Conservation (phyloP, 352 stramenopile genomes). For the Pythium insidiosum region DNA sequence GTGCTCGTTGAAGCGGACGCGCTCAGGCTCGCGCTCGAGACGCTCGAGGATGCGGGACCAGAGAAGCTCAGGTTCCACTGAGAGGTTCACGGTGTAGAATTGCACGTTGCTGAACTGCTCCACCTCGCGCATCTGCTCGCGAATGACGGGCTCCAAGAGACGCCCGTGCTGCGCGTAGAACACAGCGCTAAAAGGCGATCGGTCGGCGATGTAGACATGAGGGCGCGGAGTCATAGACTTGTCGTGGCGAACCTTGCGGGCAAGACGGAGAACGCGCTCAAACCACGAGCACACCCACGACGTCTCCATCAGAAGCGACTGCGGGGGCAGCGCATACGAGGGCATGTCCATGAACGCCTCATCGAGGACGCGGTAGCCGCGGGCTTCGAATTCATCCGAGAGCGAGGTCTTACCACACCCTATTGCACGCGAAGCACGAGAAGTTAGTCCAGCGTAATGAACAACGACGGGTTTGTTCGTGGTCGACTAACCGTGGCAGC, state of each 20-base stretch:
- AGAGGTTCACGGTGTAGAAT: slow-evolving; percentile 82
- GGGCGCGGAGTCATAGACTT: slow-evolving; percentile 13
- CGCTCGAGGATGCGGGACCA: slow-evolving; percentile 68
- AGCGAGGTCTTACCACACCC: slow-evolving; percentile 78
- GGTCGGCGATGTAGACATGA: slow-evolving; percentile 76
- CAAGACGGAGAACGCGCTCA: slow-evolving; percentile 73
- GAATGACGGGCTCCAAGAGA: slow-evolving; percentile 76
- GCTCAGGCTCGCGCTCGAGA: slow-evolving; percentile 59
- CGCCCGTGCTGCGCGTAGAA: slow-evolving; percentile 69
- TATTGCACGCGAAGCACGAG: slow-evolving; percentile 8
- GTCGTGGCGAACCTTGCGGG: slow-evolving; percentile 35
- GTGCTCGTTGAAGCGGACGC: slow-evolving; percentile 74
- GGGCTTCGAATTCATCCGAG: slow-evolving; percentile 61
- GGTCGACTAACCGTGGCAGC: slow-evolving; percentile 75
- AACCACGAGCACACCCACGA: slow-evolving; percentile 89
- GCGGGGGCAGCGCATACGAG: slow-evolving; percentile 73
- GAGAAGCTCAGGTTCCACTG: slow-evolving; percentile 64
- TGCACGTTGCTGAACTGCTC: slow-evolving; percentile 60
- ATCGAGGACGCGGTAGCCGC: slow-evolving; percentile 75
- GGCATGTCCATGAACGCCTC: slow-evolving; percentile 89
- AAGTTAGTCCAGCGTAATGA: too few species aligned
- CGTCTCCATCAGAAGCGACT: slow-evolving; percentile 88
- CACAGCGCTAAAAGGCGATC: slow-evolving; percentile 79
- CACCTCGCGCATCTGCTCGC: slow-evolving; percentile 77
- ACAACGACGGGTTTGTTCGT: too few species aligned